phyloP scores from a whole-genome alignment of 1,284 basidiomycete genomes.

The Ustanciosporium gigantosporum region DNA sequence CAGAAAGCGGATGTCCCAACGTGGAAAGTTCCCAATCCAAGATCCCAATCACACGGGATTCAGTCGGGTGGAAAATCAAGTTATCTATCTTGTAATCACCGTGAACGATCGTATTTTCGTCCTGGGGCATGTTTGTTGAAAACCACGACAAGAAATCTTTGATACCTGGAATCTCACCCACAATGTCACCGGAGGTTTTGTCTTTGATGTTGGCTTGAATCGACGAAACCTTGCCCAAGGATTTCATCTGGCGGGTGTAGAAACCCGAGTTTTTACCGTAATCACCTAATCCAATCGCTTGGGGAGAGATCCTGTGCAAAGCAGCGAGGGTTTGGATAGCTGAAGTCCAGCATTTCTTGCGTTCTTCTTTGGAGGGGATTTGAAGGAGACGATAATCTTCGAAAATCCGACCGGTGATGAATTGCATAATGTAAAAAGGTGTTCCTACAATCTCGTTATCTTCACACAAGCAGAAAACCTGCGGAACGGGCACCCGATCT shows the following conservation, averaged over 20 bases:
- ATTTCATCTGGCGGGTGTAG: constrained; percentile 89
- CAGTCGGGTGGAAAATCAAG: constrained; percentile 86
- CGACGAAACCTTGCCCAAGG: constrained; percentile 73
- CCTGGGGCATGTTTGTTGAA: constrained; percentile 71
- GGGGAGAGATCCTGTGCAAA: constrained; percentile 74
- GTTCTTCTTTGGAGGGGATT: constrained; percentile 64
- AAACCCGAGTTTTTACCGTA: constrained; percentile 81
- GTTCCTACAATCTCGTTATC: constrained; percentile 79
- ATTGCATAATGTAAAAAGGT: constrained; percentile 94
- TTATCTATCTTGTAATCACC: constrained; percentile 98
- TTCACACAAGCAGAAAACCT: constrained; percentile 74
- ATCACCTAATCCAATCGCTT: constrained; percentile 71
- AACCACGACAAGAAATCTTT: constrained; percentile 79
- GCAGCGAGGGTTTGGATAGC: constrained; percentile 70
- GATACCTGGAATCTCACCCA: constrained; percentile 70
- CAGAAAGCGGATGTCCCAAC: constrained; percentile 69
- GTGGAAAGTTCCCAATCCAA: constrained; percentile 97
- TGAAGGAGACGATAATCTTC: constrained; percentile 73
- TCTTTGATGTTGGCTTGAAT: constrained; percentile 74
- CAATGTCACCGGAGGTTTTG: constrained; percentile 68
- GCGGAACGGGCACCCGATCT: constrained; percentile 76
- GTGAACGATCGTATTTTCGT: constrained; percentile 74
- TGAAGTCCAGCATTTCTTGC: constrained; percentile 67
- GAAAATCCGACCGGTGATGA: constrained; percentile 83
- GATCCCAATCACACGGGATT: constrained; percentile 89